Evolutionary conservation across 2,329 filamentous ascomycete genomes (phyloP).

Genomic region (Trichoderma sp.): DNA sequence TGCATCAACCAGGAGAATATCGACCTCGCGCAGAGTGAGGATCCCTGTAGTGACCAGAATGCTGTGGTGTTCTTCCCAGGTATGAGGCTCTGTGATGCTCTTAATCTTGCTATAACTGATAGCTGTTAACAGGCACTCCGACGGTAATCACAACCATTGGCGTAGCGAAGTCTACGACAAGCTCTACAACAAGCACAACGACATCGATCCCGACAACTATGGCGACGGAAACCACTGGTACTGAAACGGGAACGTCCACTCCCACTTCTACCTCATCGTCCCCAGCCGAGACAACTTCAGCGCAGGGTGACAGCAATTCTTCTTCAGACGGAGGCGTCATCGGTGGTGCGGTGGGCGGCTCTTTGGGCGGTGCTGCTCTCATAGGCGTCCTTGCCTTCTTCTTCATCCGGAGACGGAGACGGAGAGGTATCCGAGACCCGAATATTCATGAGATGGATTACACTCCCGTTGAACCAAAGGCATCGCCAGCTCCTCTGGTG

Average conservation of each 20-base stretch:
- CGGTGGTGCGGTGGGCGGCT: neutral
- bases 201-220: neutral
- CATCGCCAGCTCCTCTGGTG: neutral
- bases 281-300: neutral
- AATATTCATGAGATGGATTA: neutral
- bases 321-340: neutral
- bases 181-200: neutral
- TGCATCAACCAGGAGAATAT: neutral
- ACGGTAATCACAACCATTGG: neutral
- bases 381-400: neutral
- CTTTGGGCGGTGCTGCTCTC: neutral
- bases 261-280: neutral
- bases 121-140: neutral
- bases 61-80: conserved; percentile 7
- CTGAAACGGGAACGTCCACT: neutral
- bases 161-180: neutral
- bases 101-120: neutral
- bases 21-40: neutral
- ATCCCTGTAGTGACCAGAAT: neutral
- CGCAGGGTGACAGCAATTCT: neutral
- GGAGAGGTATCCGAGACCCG: neutral
- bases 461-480: neutral
- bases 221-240: neutral
- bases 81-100: neutral
- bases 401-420: neutral